Conservation (phyloP, 306 rosid species). For the Chamaecrista fasciculata region DNA sequence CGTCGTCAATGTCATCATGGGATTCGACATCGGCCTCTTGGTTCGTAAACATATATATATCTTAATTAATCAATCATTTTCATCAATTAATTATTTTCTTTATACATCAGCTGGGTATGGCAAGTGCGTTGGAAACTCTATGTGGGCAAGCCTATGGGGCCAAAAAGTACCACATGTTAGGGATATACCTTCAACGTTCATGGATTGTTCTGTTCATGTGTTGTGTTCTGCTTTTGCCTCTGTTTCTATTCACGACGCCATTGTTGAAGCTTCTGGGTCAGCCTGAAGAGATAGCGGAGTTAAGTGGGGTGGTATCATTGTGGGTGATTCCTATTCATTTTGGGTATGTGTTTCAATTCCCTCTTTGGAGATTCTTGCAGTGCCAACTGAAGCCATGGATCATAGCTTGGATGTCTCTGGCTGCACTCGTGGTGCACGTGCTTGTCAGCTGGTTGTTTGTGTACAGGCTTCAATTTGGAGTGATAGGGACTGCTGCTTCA, state of each 20-base stretch:
- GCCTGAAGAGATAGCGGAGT: constrained; percentile 53
- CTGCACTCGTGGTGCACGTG: constrained; percentile 47
- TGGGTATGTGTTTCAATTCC: constrained; percentile 78
- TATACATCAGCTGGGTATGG: constrained; percentile 72
- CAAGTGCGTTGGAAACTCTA: constrained; percentile 75
- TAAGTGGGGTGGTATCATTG: constrained; percentile 54
- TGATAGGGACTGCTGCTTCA: constrained; percentile 56
- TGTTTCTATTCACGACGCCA: constrained; percentile 57
- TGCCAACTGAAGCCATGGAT: constrained; percentile 64
- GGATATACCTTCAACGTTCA: constrained; percentile 81
- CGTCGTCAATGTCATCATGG: constrained; percentile 57
- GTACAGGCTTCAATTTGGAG: constrained; percentile 48
- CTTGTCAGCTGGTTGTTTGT: constrained; percentile 66
- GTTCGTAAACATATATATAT: no score
- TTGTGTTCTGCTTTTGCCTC: constrained; percentile 56
- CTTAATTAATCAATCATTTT: no score
- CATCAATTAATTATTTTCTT: no score
- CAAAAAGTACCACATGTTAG: constrained; percentile 68
- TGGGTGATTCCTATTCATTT: constrained; percentile 80
- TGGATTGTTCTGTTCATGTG: constrained; percentile 70
- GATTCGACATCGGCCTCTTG: constrained; percentile 72
- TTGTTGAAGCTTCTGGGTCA: constrained; percentile 58
- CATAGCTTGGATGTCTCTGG: constrained; percentile 51
- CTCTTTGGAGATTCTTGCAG: constrained; percentile 68
- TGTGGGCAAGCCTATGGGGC: constrained; percentile 95